Percentiles rank a stretch among this genome's conserved stretches.
These are phyloP conservation scores for Macrophomina tecta DNA, from an alignment of 2,329 filamentous ascomycete genomes.

Conservation along the genomic window DNA sequence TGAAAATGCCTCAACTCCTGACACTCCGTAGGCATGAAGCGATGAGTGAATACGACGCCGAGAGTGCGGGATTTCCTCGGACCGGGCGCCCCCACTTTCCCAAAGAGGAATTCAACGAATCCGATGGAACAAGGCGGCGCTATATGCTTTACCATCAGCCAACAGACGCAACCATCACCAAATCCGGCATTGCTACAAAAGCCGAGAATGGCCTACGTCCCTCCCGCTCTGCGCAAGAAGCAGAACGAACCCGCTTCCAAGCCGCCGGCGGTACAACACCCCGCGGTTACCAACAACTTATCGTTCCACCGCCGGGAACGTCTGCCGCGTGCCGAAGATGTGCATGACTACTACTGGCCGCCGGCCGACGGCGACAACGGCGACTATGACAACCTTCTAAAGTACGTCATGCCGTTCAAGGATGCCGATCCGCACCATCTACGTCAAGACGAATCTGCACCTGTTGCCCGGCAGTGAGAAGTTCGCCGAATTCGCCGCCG, in stretches of 20 bases:
- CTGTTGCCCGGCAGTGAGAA: slow-evolving; percentile 32
- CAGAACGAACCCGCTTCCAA: not conserved
- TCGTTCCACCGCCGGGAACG: not conserved
- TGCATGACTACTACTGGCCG: slow-evolving; percentile 23
- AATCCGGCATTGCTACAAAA: not conserved
- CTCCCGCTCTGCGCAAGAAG: slow-evolving; percentile 19
- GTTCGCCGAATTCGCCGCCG: not conserved
- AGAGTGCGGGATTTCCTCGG: slow-evolving; percentile 1
- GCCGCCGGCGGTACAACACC: too few relatives aligned
- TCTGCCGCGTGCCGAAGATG: slow-evolving; percentile 11
- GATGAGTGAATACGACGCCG: too few relatives aligned
- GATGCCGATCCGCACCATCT: slow-evolving; percentile 40
- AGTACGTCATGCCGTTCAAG: slow-evolving; percentile 36
- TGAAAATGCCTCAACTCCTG: too few relatives aligned
- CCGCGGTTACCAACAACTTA: not conserved
- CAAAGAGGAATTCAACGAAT: not conserved
- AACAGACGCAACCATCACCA: not conserved
- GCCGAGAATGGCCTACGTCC: slow-evolving; percentile 21
- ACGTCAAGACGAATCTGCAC: slow-evolving; percentile 38
- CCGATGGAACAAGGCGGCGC: not conserved
- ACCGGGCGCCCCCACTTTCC: not conserved
- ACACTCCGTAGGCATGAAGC: too few relatives aligned
- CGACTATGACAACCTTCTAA: slow-evolving; percentile 8
- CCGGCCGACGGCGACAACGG: not conserved
- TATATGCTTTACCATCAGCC: not conserved